Conservation (phyloP, 345 rosid genomes). For the Balakata baccata region DNA sequence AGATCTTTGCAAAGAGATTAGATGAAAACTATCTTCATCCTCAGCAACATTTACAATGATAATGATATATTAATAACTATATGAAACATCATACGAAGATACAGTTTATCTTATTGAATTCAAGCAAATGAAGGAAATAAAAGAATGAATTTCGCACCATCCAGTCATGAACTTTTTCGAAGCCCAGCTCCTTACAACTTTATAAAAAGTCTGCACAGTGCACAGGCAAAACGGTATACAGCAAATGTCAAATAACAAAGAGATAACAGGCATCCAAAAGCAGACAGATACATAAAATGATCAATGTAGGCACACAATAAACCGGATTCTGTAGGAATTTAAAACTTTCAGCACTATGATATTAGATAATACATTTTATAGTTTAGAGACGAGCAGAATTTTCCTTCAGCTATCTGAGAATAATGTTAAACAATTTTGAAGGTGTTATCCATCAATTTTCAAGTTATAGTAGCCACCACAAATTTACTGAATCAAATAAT, state of each 20-base stretch:
- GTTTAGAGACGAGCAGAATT: not conserved
- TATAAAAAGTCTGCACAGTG: conserved; percentile 77
- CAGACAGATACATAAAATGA: not conserved
- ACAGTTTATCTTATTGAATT: not conserved
- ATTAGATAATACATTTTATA: not conserved
- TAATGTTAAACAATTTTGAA: not conserved
- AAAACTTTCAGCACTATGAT: not conserved
- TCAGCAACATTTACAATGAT: not conserved
- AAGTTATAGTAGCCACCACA: not conserved
- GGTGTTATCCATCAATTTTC: not conserved
- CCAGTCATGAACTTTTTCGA: conserved; percentile 99
- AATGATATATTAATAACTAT: not conserved
- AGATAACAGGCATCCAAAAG: not conserved
- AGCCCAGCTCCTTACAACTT: conserved; percentile 94
- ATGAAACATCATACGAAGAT: not conserved
- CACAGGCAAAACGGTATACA: conserved; percentile 19
- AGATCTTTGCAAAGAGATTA: not conserved
- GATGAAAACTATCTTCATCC: not conserved
- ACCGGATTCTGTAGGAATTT: not conserved
- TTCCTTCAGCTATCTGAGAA: not conserved
- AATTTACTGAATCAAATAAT: not conserved
- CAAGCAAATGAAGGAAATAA: conserved; percentile 14
- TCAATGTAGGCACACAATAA: not conserved
- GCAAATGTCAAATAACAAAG: conserved; percentile 15
- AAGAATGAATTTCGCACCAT: conserved; percentile 49